Base-by-base conservation (phyloP, 768 basidiomycete species). In the Arthromyces matolae region DNA sequence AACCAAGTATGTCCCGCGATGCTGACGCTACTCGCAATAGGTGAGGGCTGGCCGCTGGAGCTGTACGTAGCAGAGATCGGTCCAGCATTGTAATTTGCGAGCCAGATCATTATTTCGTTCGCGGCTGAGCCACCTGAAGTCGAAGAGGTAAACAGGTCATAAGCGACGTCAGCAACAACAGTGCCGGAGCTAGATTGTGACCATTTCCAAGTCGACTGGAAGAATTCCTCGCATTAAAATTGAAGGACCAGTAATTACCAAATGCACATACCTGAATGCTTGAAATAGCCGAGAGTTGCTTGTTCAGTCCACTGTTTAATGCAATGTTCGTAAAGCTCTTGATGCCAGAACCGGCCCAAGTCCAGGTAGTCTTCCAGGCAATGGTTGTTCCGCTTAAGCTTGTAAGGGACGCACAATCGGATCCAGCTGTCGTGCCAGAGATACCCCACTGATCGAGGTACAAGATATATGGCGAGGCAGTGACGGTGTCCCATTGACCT, bases 81-180 rank as follows among this genome's bases (percentile, higher is more conserved):
- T 3, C 73, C 73, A 3, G 81, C 75, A 52, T 77, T 76, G 67
- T 62, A 71, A 56, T 76, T 79, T 1, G 71, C 81, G 12, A 84
- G 72, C 84, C 83, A 84, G 50, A 86, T 63, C 83, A 86, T 86
- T 54, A 84, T 71, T 49, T 75, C 73, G 46, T 73, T 72, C 23
- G 63, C 66, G 43, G 72, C 71, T 31, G 70, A 61, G 25, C 82
- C 82, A 1, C 75, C 75, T 28, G 78, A 33, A 4, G 66, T 65
- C 50, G 56, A 56, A 2, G 83, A 76, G 0, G 83, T 85, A 69
- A 86, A 86, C 1, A 85, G 50, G 52, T 86, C 84, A 49, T 73
- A 86, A 5, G 83, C 79, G 22, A 83, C 71, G 47, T 85, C 72
- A 0, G 77, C 73, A 20, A 79, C 75, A 47, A 79, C 63, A 1